These are phyloP conservation scores for Bombardia bombarda DNA, from an alignment of 495 filamentous ascomycete species.

Conservation along the genomic window DNA sequence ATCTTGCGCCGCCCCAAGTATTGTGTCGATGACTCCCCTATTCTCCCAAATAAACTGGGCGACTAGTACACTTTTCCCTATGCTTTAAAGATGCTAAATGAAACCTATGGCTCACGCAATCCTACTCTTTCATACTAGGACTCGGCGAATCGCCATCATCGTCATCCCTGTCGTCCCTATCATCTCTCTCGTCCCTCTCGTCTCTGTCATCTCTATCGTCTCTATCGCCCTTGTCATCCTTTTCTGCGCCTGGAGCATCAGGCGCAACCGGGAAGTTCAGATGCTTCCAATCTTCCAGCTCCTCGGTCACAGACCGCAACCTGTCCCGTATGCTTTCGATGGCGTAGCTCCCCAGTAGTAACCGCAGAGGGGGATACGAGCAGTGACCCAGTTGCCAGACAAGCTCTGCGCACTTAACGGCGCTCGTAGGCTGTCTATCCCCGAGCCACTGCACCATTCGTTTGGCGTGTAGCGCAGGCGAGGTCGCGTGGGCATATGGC, in stretches of 20 bases:
- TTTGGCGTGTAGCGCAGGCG: slow-evolving; percentile 81
- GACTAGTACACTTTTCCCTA: too few species aligned
- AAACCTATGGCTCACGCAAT: too few species aligned
- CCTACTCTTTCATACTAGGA: too few species aligned
- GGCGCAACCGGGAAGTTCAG: slow-evolving; percentile 50
- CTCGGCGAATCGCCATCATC: slow-evolving; percentile 10
- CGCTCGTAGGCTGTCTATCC: slow-evolving; percentile 84
- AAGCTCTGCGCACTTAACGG: slow-evolving; percentile 88
- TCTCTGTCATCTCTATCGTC: slow-evolving; percentile 10
- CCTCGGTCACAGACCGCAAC: slow-evolving; percentile 82
- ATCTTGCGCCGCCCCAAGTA: too few species aligned
- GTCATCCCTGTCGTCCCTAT: slow-evolving; percentile 20
- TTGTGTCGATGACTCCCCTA: too few species aligned
- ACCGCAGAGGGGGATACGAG: slow-evolving; percentile 73
- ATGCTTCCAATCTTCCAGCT: slow-evolving; percentile 88
- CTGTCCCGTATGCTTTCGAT: slow-evolving; percentile 92
- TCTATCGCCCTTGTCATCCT: slow-evolving; percentile 12
- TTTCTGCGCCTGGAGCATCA: slow-evolving; percentile 17
- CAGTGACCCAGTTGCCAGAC: slow-evolving; percentile 97
- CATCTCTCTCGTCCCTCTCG: slow-evolving; percentile 19
- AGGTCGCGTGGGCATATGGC: slow-evolving; percentile 66
- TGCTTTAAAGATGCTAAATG: too few species aligned
- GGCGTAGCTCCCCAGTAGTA: slow-evolving; percentile 85
- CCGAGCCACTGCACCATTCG: slow-evolving; percentile 94
- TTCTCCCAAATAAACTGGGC: too few species aligned